Evolutionary conservation across 2,329 filamentous ascomycete genomes (phyloP), one percentile per base, ranked within the genome.

Genomic region (Talaromyces sp.): DNA sequence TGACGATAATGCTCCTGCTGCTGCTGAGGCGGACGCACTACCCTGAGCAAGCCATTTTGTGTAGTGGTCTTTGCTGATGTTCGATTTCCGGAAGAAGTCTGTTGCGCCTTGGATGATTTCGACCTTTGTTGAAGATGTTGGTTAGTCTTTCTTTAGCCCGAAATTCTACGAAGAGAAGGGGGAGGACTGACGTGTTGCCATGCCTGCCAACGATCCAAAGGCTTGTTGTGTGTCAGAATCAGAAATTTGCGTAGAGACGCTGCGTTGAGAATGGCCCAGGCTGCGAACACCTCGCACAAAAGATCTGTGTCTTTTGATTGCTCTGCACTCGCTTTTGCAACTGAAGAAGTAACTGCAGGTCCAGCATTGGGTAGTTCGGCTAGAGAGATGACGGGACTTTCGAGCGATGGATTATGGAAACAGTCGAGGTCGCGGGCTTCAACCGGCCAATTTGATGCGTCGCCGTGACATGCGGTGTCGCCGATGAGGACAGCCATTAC

Each of bases 201-300:
- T 37, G 65, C 63, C 24, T 67, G 67, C 75, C 75, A 78, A 47
- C 72, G 68, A 10, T 62, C 62, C 11, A 70, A 66, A 4, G 70
- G 71, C 24, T 69, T 67, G 8, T 68, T 43, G 9, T 67, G 47
- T 4, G 73, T 73, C 14, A 78, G 52, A 3, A 78, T 70, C 31
- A 72, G 24, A 31, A 78, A 78, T 9, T 71, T 72, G 8, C 76
- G 72, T 58, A 75, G 76, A 8, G 70, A 70, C 16, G 75, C 66
- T 3, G 68, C 68, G 58, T 79, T 71, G 13, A 75, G 62, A 6
- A 78, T 62, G 1, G 69, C 68, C 76, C 76, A 80, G 9, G 76
- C 77, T 1, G 77, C 74, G 54, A 79, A 79, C 35, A 76, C 74
- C 62, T 80, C 76, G 6, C 75, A 70, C 1, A 80, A 69, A 62